Evolutionary conservation across 345 rosid genomes (phyloP), one percentile per base, ranked within the genome.

Genomic region (Brassica rapa): DNA sequence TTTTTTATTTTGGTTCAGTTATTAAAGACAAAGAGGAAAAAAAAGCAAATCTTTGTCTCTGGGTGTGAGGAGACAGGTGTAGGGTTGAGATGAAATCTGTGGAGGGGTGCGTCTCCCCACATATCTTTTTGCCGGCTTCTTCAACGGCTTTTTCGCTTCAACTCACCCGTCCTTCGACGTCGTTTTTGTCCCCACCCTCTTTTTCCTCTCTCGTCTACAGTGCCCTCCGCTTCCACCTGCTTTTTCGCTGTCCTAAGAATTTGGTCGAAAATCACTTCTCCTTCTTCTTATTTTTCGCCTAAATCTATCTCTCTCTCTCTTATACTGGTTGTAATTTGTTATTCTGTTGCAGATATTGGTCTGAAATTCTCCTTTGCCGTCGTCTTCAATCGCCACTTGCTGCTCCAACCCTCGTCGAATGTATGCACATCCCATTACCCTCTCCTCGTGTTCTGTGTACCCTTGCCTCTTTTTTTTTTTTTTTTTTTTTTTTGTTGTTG

Each of bases 41-140:
- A 25, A 23, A 60, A 67, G 82, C 74, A 79, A 79, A 79, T 79
- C 78, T 79, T 79, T 79, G 82, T 79, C 82, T 74, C 70, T 79
- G 74, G 75, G 75, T 16, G 61, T 7, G 76, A 39, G 61, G 27
- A 30, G 82, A 79, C 82, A 79, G 74, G 70, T 79, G 82, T 79
- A 79, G 74, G 82, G 82, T 37, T 21, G 70, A 79, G 82, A 79
- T 79, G 27, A 53, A 15, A 79, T 79, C 78, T 61, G 37, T 1
- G 39, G 46, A 30, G 27, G 66, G 82, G 82, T 79, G 78, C 74
- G 74, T 73, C 74, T 73, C 75, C 82, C 74, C 74, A 79, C 78
- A 79, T 73, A 79, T 68, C 82, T 79, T 79, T 79, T 79, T 73
- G 82, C 82, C 82, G 82, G 82, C 82, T 51, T 79, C 82, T 79